Evolutionary conservation across 768 basidiomycete species (phyloP).

Genomic region (Panaeolus cyanescens): DNA sequence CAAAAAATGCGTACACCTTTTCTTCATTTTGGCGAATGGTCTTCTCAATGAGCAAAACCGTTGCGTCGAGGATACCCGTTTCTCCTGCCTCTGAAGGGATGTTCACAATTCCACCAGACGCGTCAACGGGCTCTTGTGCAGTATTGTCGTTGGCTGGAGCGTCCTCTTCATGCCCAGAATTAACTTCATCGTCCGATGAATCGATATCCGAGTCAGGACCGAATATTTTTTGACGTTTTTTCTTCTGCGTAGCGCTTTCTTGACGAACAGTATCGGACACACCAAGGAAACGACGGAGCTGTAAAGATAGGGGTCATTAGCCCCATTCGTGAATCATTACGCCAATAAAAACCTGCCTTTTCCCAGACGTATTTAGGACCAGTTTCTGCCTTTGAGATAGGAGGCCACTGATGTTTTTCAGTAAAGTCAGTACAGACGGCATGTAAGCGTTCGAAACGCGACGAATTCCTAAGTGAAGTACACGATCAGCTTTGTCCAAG

Average conservation of each 20-base stretch:
- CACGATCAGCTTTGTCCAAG: background rate
- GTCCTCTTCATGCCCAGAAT: constrained; percentile 27
- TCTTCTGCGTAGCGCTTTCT: constrained; percentile 14
- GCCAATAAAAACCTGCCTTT: constrained; percentile 42
- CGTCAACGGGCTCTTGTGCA: constrained; percentile 20
- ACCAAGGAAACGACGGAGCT: constrained; percentile 67
- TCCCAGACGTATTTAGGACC: constrained; percentile 61
- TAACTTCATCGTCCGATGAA: constrained; percentile 2
- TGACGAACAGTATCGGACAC: constrained; percentile 29
- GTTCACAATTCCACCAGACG: constrained; percentile 7
- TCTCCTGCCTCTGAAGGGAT: background rate
- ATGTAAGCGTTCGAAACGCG: constrained; percentile 55
- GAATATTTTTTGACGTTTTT: constrained; percentile 8
- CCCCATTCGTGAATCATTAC: background rate
- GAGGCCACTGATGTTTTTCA: constrained; percentile 40
- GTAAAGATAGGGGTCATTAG: constrained; percentile 3
- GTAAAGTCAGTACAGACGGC: constrained; percentile 63
- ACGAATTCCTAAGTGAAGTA: constrained; percentile 36
- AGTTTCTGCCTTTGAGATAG: constrained; percentile 26
- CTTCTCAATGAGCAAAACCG: background rate
- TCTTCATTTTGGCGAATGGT: constrained; percentile 35
- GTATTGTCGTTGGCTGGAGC: constrained; percentile 31
- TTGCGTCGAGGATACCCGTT: constrained; percentile 15
- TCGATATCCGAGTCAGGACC: constrained; percentile 5
- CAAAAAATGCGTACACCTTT: constrained; percentile 54